Conservation (phyloP, 306 rosid genomes). For the Oxytropis ochrocephala region DNA sequence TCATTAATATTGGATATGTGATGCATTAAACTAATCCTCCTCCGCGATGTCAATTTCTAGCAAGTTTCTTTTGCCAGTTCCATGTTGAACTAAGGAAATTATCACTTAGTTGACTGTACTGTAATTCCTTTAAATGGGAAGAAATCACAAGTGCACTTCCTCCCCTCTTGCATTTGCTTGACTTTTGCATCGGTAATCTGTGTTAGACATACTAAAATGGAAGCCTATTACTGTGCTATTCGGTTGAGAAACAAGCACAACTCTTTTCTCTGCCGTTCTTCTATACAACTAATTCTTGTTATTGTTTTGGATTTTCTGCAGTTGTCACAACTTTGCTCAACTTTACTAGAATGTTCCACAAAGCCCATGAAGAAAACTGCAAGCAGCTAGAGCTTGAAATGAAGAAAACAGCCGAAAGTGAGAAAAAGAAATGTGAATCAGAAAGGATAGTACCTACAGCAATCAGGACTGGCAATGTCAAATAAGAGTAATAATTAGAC, state of each 20-base stretch:
- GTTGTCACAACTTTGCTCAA: conserved; percentile 69
- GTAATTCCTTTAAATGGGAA: not conserved
- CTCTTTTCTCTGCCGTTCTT: not conserved
- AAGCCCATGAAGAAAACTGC: conserved; percentile 73
- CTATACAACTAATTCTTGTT: conserved; percentile 7
- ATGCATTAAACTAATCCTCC: not conserved
- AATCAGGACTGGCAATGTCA: conserved; percentile 44
- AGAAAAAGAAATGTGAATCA: conserved; percentile 48
- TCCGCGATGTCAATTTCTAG: not conserved
- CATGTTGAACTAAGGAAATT: not conserved
- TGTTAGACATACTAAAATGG: not conserved
- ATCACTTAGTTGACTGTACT: not conserved
- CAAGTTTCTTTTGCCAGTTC: not conserved
- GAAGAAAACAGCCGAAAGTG: conserved; percentile 58
- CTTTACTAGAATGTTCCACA: conserved; percentile 71
- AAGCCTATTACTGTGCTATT: not conserved
- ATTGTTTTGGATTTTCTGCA: conserved; percentile 28
- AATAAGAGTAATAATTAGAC: conserved; percentile 25
- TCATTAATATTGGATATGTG: conserved; percentile 1
- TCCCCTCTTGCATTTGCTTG: not conserved
- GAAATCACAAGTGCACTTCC: not conserved
- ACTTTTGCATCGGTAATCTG: not conserved
- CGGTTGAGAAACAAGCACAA: not conserved
- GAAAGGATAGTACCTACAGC: conserved; percentile 37
- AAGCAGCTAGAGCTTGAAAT: conserved; percentile 66